Evolutionary conservation across 2,329 filamentous ascomycete species (phyloP), one percentile per base, ranked within the genome.

Genomic region (Ceratocystis colombiana): DNA sequence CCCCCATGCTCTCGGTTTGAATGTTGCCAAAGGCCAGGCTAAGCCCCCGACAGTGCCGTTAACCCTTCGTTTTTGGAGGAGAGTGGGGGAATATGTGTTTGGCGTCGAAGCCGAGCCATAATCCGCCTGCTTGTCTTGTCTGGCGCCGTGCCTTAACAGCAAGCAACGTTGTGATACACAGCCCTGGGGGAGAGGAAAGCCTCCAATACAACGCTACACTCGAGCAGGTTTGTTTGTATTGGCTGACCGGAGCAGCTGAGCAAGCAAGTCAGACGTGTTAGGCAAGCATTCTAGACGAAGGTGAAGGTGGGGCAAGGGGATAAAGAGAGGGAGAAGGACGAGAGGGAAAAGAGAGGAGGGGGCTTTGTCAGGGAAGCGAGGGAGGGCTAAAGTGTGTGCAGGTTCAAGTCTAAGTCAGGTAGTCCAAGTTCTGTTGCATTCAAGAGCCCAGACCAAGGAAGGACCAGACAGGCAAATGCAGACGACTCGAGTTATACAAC

Each of bases 361-460:
- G 20, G 46, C n/a, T 25, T 50, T n/a, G 22, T 12, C n/a, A 20
- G n/a, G 22, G n/a, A 50, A 25, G 8, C 46, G 46, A 50, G 46
- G 28, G 10, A 12, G 28, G 28, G 55, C 55, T 59, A 59, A 59
- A 59, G 55, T 59, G 55, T 30, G 55, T 59, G 55, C 55, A 59
- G 48, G 17, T 57, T 20, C 50, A 55, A 25, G 20, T 48, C 20
- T 25, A 55, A 41, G 37, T 41, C 37, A 41, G 37, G 37, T 41
- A 41, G 37, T 41, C 37, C 37, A 12, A 4, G 37, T 10, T 10
- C 37, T 41, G 37, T 41, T 25, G 12, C 20, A 55, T 55, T 12
- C 50, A 55, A 55, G 50, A 20, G 22, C 50, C 20, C 25, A 25
- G 20, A 20, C 50, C 12, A 25, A 12, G 12, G 15, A 25, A 12